Evolutionary conservation across 768 basidiomycete species (phyloP).

Genomic region (Termitomyces sp.): DNA sequence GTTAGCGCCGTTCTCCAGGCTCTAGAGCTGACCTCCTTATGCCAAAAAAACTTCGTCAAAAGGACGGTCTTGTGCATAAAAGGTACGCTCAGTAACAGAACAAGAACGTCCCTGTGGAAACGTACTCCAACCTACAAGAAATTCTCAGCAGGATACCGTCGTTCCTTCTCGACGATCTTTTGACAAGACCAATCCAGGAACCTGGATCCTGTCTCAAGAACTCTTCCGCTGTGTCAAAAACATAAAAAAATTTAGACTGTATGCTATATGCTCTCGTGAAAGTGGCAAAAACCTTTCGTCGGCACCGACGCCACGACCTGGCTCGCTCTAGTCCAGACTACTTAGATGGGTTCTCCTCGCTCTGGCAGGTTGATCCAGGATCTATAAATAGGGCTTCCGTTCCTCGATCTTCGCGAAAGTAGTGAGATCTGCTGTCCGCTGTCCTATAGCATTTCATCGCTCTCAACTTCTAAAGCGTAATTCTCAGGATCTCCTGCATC

Average conservation of each 20-base stretch:
- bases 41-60: background rate
- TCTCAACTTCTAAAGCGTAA: background rate
- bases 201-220: background rate
- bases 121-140: background rate
- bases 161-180: background rate
- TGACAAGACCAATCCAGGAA: background rate
- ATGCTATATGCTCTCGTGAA: background rate
- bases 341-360: background rate
- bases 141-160: background rate
- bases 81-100: background rate
- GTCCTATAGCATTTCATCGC: background rate
- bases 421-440: background rate
- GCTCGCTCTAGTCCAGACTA: background rate
- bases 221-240: background rate
- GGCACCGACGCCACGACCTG: background rate
- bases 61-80: background rate
- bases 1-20: background rate
- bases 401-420: background rate
- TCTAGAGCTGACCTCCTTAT: background rate
- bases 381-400: background rate
- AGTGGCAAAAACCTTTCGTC: background rate
- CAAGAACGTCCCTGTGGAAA: background rate
- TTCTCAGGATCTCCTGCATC: background rate
- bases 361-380: background rate
- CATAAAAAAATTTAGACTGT: background rate